Conservation (phyloP, 169 alveolate species). For the Cryptosporidium sp. region DNA sequence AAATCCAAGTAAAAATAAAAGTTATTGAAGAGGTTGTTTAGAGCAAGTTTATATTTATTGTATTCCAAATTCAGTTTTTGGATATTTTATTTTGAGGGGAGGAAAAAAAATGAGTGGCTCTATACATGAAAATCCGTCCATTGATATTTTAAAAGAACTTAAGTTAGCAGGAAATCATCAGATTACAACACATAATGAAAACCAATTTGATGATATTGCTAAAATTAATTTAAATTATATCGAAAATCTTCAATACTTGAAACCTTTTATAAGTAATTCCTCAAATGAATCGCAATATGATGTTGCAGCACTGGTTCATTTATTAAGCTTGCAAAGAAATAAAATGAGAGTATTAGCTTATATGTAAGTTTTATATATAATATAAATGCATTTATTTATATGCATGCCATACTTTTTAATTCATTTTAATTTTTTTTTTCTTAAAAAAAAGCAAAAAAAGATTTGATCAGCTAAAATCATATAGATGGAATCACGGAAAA, state of each 20-base stretch:
- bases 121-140: constrained; percentile 51
- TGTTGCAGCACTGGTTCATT: constrained; percentile 70
- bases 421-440: neutral
- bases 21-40: neutral
- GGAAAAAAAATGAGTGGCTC: constrained; percentile 25
- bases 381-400: neutral
- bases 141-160: constrained; percentile 46
- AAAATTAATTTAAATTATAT: constrained; percentile 48
- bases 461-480: constrained; percentile 51
- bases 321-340: constrained; percentile 57
- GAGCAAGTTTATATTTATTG: neutral
- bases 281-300: constrained; percentile 71
- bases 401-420: neutral
- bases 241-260: constrained; percentile 58
- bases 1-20: too few relatives aligned
- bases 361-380: constrained; percentile 32
- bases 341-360: constrained; percentile 62
- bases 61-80: neutral
- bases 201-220: constrained; percentile 64
- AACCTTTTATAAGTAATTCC: constrained; percentile 60
- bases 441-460: constrained; percentile 38
- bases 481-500: constrained; percentile 68
- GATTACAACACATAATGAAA: constrained; percentile 32
- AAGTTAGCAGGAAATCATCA: constrained; percentile 60
- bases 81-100: neutral